phyloP scores from a whole-genome alignment of 495 filamentous ascomycete genomes.

The Mytilinidion resinicola region DNA sequence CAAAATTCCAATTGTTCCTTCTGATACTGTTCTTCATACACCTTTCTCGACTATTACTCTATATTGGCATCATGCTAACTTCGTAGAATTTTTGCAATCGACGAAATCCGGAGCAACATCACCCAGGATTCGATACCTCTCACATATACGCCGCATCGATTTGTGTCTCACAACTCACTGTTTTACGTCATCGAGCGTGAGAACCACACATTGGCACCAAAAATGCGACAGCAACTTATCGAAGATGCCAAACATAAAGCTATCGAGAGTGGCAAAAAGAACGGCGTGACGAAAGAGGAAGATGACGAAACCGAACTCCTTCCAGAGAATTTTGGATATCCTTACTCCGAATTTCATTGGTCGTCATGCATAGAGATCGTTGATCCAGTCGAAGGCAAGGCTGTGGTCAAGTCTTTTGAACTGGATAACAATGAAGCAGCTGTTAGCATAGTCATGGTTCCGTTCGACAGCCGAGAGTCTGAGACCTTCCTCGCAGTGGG shows the following conservation, averaged over 20 bases:
- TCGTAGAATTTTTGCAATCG: slow-evolving; percentile 79
- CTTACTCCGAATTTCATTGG: slow-evolving; percentile 78
- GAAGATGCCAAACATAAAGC: slow-evolving; percentile 44
- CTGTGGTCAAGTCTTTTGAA: slow-evolving; percentile 64
- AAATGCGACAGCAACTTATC: slow-evolving; percentile 63
- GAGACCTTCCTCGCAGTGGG: slow-evolving; percentile 89
- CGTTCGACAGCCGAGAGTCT: slow-evolving; percentile 81
- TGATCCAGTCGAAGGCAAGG: slow-evolving; percentile 58
- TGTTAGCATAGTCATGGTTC: slow-evolving; percentile 72
- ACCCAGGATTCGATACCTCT: slow-evolving; percentile 82
- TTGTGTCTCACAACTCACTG: slow-evolving; percentile 74
- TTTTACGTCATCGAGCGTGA: slow-evolving; percentile 95
- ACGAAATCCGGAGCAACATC: slow-evolving; percentile 78
- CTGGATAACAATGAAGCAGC: slow-evolving; percentile 87
- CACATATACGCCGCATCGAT: slow-evolving; percentile 81
- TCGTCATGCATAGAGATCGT: slow-evolving; percentile 88
- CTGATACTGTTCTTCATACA: slow-evolving; percentile 37
- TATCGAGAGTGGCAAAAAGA: not conserved
- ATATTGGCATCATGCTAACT: slow-evolving; percentile 3
- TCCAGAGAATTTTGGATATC: slow-evolving; percentile 84
- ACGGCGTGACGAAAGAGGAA: not conserved
- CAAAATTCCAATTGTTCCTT: slow-evolving; percentile 72
- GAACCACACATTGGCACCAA: slow-evolving; percentile 73
- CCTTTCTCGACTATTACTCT: slow-evolving; percentile 1
- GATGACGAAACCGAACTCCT: slow-evolving; percentile 58